Evolutionary conservation across 768 basidiomycete species (phyloP).

Genomic region (Neoboletus subvelutipes): DNA sequence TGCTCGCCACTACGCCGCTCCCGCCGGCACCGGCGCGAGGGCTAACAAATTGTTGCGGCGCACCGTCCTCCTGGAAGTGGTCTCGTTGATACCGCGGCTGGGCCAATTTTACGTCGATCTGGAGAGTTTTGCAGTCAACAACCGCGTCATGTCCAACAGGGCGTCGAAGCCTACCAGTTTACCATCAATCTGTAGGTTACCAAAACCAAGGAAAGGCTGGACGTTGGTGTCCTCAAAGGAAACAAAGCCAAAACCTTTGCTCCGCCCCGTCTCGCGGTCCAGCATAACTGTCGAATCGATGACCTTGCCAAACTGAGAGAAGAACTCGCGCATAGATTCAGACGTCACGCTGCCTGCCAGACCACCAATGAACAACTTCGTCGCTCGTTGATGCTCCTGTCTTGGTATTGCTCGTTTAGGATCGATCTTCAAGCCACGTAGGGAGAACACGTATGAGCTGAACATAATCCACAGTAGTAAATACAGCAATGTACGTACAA

Average conservation of each 20-base stretch:
- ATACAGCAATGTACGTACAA: constrained; percentile 58
- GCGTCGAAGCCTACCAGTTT: constrained; percentile 69
- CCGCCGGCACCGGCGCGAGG: constrained; percentile 10
- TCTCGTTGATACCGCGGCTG: constrained; percentile 86
- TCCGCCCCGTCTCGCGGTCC: constrained; percentile 90
- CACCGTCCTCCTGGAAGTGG: constrained; percentile 50
- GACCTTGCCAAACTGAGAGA: constrained; percentile 92
- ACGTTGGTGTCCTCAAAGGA: constrained; percentile 93
- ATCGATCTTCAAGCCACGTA: constrained; percentile 70
- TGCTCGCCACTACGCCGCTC: constrained; percentile 11
- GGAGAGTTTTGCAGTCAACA: constrained; percentile 1
- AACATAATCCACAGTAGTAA: constrained; percentile 7
- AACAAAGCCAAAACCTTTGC: constrained; percentile 98
- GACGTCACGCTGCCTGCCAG: constrained; percentile 90
- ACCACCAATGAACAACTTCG: constrained; percentile 95
- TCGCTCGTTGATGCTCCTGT: constrained; percentile 90
- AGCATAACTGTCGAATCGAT: constrained; percentile 99
- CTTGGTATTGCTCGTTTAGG: constrained; percentile 99
- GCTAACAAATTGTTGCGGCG: constrained; percentile 20
- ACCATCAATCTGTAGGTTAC: constrained; percentile 90
- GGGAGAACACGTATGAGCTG: constrained; percentile 20
- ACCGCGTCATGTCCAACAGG: background rate
- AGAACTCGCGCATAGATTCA: constrained; percentile 90
- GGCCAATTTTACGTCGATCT: constrained; percentile 98
- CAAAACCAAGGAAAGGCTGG: constrained; percentile 83